Conservation (phyloP, 2,329 filamentous ascomycete species). For the Alternaria sp. region DNA sequence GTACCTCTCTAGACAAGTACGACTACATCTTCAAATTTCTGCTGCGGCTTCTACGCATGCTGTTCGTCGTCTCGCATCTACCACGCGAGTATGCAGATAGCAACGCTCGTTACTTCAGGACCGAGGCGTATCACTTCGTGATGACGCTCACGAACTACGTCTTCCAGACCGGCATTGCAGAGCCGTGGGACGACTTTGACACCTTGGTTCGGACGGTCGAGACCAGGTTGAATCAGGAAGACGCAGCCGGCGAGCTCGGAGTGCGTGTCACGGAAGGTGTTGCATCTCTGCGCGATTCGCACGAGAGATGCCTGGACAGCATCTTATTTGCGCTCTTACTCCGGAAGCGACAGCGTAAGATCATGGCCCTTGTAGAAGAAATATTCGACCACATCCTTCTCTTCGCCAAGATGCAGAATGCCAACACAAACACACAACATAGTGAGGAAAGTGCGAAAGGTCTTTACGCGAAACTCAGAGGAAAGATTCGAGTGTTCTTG, state of each 20-base stretch:
- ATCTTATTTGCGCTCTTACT: slow-evolving; percentile 78
- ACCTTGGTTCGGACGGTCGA: slow-evolving; percentile 70
- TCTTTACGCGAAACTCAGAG: slow-evolving; percentile 71
- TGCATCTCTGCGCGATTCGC: slow-evolving; percentile 70
- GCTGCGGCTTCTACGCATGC: slow-evolving; percentile 77
- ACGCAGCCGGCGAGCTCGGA: slow-evolving; percentile 55
- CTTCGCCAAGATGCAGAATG: slow-evolving; percentile 58
- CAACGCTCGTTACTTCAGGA: slow-evolving; percentile 60
- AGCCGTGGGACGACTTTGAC: slow-evolving; percentile 76
- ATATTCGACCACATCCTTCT: slow-evolving; percentile 75
- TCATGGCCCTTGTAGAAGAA: slow-evolving; percentile 75
- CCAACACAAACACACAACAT: slow-evolving; percentile 23
- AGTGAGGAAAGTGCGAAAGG: slow-evolving; percentile 45
- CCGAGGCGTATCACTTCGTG: slow-evolving; percentile 82
- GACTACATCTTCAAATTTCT: slow-evolving; percentile 84
- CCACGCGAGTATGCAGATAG: slow-evolving; percentile 34
- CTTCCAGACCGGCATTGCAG: slow-evolving; percentile 76
- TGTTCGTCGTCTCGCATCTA: slow-evolving; percentile 68
- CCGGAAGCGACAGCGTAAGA: slow-evolving; percentile 74
- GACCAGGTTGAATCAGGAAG: slow-evolving; percentile 57
- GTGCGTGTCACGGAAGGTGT: slow-evolving; percentile 63
- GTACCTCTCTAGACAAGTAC: slow-evolving; percentile 75
- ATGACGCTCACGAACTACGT: slow-evolving; percentile 76
- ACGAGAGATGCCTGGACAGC: slow-evolving; percentile 75
- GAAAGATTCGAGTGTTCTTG: slow-evolving; percentile 76